Base-by-base conservation (phyloP, 2,329 filamentous ascomycete genomes). In the Plectosphaerella plurivora region DNA sequence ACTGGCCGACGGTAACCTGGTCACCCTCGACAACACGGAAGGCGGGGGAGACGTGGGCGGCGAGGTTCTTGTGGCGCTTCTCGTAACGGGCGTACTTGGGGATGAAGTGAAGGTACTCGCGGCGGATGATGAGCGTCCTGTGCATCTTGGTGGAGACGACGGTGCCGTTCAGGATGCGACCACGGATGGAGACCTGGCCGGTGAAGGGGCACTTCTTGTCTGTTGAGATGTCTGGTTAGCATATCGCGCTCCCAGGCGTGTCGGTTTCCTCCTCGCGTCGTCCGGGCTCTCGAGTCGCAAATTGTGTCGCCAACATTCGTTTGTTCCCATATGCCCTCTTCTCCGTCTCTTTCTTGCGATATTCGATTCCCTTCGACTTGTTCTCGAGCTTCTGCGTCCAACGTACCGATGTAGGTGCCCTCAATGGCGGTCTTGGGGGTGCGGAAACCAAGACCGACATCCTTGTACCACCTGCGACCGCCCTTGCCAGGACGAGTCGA, bases 121-220 rank as follows among this genome's bases (percentile, higher is more conserved):
- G 88, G 77, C 94, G 94, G 85, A 99, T 95, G 81, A 99, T 88
- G 75, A 97, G 82, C 70, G 94, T 99, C 81, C 94, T 90, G 89
- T 99, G 94, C 94, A 99, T 99, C 90, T 99, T 99, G 81, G 94
- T 99, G 70, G 93, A 97, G 73, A 97, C 89, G 73, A 99, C 94
- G 74, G 91, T 97, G 73, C 94, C 94, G 75, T 93, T 97, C 66
- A 99, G 84, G 86, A 99, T 99, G 93, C 94, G 93, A 78, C 94
- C 94, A 83, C 94, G 94, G 84, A 99, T 99, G 64, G 94, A 97
- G 76, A 99, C 92, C 76, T 93, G 84, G 76, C 95, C 95, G 68
- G 91, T 96, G 88, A 99, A 99, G 66, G 94, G 94, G 89, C 94
- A 99, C 86, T 99, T 99, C 91, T 99, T 99, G 88, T 99, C 94